phyloP scores from a whole-genome alignment of 768 basidiomycete species.

The Panaeolus papilionaceus region DNA sequence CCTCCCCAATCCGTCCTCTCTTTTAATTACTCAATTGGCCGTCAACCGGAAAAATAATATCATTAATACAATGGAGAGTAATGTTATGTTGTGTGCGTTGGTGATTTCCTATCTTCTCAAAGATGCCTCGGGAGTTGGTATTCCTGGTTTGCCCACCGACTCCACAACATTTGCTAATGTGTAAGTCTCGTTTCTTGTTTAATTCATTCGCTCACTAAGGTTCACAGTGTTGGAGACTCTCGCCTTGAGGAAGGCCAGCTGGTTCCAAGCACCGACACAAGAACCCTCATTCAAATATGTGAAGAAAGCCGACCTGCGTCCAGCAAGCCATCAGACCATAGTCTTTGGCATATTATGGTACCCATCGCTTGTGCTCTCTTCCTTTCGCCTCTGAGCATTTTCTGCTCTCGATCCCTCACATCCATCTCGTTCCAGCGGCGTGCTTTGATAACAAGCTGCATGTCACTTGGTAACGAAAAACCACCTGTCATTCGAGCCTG shows the following conservation, averaged over 20 bases:
- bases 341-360: not conserved
- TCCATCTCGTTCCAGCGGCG: not conserved
- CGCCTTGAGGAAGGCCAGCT: not conserved
- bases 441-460: not conserved
- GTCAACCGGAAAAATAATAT: not conserved
- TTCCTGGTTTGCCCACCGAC: not conserved
- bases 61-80: not conserved
- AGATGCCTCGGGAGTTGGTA: not conserved
- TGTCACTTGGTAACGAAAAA: not conserved
- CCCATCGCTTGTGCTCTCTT: not conserved
- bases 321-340: not conserved
- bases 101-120: not conserved
- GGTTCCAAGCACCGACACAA: not conserved
- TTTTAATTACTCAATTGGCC: not conserved
- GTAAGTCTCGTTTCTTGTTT: not conserved
- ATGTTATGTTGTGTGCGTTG: not conserved
- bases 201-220: not conserved
- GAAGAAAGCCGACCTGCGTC: not conserved
- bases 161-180: not conserved
- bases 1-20: not conserved
- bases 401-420: not conserved
- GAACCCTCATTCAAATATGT: not conserved
- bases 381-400: not conserved
- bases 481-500: not conserved
- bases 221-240: not conserved